These are phyloP conservation scores for Rhizoclosmatium globosum DNA, from an alignment of 192 early-diverging fungal species.

Conservation along the genomic window DNA sequence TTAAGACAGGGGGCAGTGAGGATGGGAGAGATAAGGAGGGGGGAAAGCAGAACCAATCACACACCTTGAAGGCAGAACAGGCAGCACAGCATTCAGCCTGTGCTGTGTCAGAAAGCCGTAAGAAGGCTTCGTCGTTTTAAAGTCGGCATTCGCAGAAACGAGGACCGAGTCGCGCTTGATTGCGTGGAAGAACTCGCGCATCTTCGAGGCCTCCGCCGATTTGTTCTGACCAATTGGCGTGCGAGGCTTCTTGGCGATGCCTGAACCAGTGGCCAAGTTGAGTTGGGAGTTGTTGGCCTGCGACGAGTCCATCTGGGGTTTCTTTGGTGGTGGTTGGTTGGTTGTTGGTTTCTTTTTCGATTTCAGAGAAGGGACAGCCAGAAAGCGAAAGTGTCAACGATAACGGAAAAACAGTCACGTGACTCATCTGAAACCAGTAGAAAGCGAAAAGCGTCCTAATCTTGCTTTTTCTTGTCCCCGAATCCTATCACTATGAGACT, in stretches of 20 bases:
- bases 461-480: not conserved
- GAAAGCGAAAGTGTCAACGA: not conserved
- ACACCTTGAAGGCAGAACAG: constrained; percentile 6
- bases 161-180: constrained; percentile 27
- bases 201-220: constrained; percentile 9
- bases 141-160: constrained; percentile 13
- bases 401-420: not conserved
- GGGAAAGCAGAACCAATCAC: no score
- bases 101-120: constrained; percentile 26
- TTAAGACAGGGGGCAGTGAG: not conserved
- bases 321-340: not conserved
- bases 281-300: constrained; percentile 19
- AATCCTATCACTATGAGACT: constrained; percentile 25
- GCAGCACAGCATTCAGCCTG: constrained; percentile 18
- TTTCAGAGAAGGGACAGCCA: not conserved
- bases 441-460: not conserved
- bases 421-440: not conserved
- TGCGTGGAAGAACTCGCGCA: constrained; percentile 12
- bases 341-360: not conserved
- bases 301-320: constrained; percentile 1
- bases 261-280: constrained; percentile 22
- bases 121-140: constrained; percentile 18
- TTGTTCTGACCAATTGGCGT: not conserved
- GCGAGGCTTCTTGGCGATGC: not conserved
- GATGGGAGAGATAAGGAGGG: not conserved